Percentiles rank a stretch among this genome's conserved stretches.
These are phyloP conservation scores for Verticillium zaregamsianum DNA, from an alignment of 2,329 filamentous ascomycete species.

Conservation along the genomic window DNA sequence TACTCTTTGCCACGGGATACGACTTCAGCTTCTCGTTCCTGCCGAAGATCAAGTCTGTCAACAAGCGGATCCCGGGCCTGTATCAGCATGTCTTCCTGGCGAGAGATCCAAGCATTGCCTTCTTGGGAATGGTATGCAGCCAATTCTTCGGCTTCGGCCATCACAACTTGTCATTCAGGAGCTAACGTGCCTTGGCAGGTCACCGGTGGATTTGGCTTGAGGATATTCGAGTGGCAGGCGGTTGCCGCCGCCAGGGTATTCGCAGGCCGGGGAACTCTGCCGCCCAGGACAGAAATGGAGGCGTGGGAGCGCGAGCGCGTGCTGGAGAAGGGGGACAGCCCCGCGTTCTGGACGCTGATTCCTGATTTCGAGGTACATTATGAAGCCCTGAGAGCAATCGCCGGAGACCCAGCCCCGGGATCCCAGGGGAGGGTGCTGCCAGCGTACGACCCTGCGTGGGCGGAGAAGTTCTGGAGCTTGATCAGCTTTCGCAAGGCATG, in stretches of 20 bases:
- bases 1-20: slow-evolving; percentile 66
- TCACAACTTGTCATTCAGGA: too few relatives aligned
- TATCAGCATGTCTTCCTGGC: slow-evolving; percentile 56
- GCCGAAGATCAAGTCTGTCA: slow-evolving; percentile 42
- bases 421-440: slow-evolving; percentile 32
- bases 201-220: slow-evolving; percentile 57
- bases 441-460: slow-evolving; percentile 34
- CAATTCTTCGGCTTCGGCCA: too few relatives aligned
- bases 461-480: slow-evolving; percentile 10
- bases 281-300: slow-evolving; percentile 41
- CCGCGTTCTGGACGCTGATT: slow-evolving; percentile 51
- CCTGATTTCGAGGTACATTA: slow-evolving; percentile 65
- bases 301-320: slow-evolving; percentile 56
- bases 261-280: slow-evolving; percentile 48
- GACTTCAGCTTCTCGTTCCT: slow-evolving; percentile 61
- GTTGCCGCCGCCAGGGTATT: slow-evolving; percentile 56
- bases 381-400: slow-evolving; percentile 46
- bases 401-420: slow-evolving; percentile 29
- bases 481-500: neutral
- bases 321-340: slow-evolving; percentile 48
- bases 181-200: slow-evolving; percentile 19
- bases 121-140: slow-evolving; percentile 43
- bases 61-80: slow-evolving; percentile 51
- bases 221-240: slow-evolving; percentile 66
- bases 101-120: slow-evolving; percentile 49